phyloP scores from a whole-genome alignment of 306 rosid genomes.

The Phaseolus lunatus region DNA sequence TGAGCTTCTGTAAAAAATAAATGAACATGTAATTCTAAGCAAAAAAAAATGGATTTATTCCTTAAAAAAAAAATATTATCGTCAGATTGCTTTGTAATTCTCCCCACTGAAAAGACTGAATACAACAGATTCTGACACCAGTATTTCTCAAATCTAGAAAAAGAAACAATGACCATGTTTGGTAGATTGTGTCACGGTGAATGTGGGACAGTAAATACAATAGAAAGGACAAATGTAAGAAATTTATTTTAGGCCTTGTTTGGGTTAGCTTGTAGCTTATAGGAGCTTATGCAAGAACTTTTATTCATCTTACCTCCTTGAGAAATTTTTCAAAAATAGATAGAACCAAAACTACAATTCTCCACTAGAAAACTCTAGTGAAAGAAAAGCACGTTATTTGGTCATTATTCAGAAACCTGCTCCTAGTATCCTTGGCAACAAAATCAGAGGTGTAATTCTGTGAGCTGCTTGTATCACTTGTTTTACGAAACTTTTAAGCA shows the following conservation, averaged over 20 bases:
- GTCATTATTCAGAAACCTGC: conserved; percentile 19
- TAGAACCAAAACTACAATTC: neutral
- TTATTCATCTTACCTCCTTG: neutral
- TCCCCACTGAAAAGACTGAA: neutral
- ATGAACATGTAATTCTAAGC: neutral
- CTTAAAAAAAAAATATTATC: neutral
- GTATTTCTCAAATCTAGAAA: conserved; percentile 23
- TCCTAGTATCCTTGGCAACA: neutral
- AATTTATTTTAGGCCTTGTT: no score
- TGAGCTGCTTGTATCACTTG: neutral
- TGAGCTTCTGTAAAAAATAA: neutral
- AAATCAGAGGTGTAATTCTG: neutral
- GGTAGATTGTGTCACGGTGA: no score
- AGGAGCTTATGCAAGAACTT: neutral
- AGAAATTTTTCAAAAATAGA: neutral
- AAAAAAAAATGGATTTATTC: no score
- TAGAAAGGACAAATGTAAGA: no score
- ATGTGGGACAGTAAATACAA: no score
- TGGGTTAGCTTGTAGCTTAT: no score
- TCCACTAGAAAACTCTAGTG: neutral
- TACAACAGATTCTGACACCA: conserved; percentile 11
- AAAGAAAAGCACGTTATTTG: conserved; percentile 3
- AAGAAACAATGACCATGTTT: neutral
- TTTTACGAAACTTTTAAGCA: neutral
- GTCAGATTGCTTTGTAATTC: conserved; percentile 2